Evolutionary conservation across 352 stramenopile genomes (phyloP).

Genomic region (Globisporangium heterothallicum): DNA sequence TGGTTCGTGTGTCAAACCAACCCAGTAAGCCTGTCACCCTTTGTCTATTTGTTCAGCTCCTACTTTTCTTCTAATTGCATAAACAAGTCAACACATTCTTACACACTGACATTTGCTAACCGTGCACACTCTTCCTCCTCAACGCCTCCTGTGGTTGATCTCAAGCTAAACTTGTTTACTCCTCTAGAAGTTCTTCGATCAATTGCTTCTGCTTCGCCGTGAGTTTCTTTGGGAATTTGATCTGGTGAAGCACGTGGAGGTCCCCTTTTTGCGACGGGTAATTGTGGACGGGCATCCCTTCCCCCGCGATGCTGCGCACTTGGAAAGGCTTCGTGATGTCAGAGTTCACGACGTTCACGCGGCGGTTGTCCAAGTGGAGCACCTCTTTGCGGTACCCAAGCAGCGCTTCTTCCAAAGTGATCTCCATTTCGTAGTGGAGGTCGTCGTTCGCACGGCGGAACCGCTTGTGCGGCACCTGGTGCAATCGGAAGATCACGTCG

Average conservation of each 20-base stretch:
- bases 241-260: constrained; percentile 94
- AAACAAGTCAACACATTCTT: no score
- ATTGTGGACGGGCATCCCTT: constrained; percentile 96
- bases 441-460: constrained; percentile 93
- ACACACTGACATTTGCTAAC: no score
- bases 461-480: constrained; percentile 81
- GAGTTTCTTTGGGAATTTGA: constrained; percentile 91
- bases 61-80: no score
- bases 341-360: constrained; percentile 80
- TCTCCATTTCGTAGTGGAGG: constrained; percentile 92
- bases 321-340: constrained; percentile 92
- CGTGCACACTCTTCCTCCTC: constrained; percentile 1
- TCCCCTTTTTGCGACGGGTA: constrained; percentile 87
- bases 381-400: constrained; percentile 92
- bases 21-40: no score
- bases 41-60: no score
- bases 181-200: constrained; percentile 42
- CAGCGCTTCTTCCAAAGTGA: constrained; percentile 95
- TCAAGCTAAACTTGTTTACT: constrained; percentile 4
- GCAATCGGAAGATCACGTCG: constrained; percentile 94
- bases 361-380: constrained; percentile 91
- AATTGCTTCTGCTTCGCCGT: constrained; percentile 83
- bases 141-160: neutral
- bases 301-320: constrained; percentile 84
- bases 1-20: no score